Evolutionary conservation across 2,329 filamentous ascomycete species (phyloP), one percentile per base, ranked within the genome.

Genomic region (Ceratocystis albifundus): DNA sequence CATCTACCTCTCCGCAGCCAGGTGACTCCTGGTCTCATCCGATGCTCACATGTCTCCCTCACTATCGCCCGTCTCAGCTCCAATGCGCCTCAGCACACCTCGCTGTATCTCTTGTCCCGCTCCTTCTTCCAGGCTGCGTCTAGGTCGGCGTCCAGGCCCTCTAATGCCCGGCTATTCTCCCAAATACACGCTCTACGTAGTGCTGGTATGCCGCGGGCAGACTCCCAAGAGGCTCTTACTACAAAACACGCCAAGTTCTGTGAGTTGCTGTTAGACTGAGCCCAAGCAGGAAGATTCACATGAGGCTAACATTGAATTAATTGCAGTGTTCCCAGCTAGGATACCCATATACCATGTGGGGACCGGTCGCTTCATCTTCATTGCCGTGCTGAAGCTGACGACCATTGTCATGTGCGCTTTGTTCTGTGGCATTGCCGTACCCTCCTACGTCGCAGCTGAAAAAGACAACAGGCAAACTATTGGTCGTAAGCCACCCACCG

Each of bases 321-420:
- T 6, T 41, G 25, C 41, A 83, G 80, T 75, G 44, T 81, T 81
- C 67, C 83, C 84, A 0, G 80, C 84, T 69, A 77, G 77, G 15
- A 72, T 92, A 32, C 80, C 90, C 70, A 82, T 95, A 69, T 95
- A 89, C 74, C 88, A 91, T 75, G 85, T 85, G 65, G 88, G 89
- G 64, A 87, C 84, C 0, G 80, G 80, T 7, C 81, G 83, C 67
- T 87, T 83, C 36, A 83, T 85, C 5, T 86, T 88, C 70, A 76
- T 93, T 59, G 88, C 87, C 62, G 82, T 85, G 72, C 74, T 89
- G 69, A 90, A 90, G 71, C 76, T 93, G 66, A 85, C 85, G 0
- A 86, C 87, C 2, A 80, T 94, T 50, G 83, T 90, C 68, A 74
- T 88, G 48, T 87, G 87, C 66, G 80, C 80, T 25, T 84, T 88